A percentile compares a stretch with the other conserved stretches of the same genome.
Conservation (phyloP, 306 rosid genomes). For the Cucurbita maxima region DNA sequence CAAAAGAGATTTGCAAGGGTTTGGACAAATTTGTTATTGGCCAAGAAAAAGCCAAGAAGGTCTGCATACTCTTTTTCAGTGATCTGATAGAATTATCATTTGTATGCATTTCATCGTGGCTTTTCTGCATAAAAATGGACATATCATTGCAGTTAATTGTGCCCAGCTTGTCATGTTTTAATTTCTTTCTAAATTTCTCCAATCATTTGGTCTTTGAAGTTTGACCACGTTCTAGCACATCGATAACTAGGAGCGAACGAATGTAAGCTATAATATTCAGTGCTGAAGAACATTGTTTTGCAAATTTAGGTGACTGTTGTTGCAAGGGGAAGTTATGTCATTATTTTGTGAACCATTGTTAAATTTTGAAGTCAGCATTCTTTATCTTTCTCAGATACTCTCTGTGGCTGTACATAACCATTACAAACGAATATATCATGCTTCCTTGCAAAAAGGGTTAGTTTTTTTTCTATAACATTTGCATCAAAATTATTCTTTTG, state of each 20-base stretch:
- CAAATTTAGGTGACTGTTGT: not conserved
- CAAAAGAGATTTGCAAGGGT: slow-evolving; percentile 82
- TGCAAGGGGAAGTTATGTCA: not conserved
- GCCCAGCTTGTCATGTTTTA: not conserved
- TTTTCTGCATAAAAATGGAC: not conserved
- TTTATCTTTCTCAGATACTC: slow-evolving; percentile 59
- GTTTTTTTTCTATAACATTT: slow-evolving; percentile 16
- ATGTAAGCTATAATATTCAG: not conserved
- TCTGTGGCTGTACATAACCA: slow-evolving; percentile 97
- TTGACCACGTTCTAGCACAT: not conserved
- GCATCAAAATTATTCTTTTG: not conserved
- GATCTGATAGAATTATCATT: not conserved
- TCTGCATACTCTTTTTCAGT: not conserved
- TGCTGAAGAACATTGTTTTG: not conserved
- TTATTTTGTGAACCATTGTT: not conserved
- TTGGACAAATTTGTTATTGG: slow-evolving; percentile 94
- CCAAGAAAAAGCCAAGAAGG: slow-evolving; percentile 87
- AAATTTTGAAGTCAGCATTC: slow-evolving; percentile 13
- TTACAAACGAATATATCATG: slow-evolving; percentile 77
- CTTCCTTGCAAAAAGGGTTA: slow-evolving; percentile 65
- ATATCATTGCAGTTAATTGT: not conserved
- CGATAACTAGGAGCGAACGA: not conserved
- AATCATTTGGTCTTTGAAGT: not conserved
- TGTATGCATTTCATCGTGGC: not conserved
- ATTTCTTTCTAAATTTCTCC: not conserved